Evolutionary conservation across 1,284 basidiomycete species (phyloP), one percentile per base, ranked within the genome.

Genomic region (Sporisorium scitamineum): DNA sequence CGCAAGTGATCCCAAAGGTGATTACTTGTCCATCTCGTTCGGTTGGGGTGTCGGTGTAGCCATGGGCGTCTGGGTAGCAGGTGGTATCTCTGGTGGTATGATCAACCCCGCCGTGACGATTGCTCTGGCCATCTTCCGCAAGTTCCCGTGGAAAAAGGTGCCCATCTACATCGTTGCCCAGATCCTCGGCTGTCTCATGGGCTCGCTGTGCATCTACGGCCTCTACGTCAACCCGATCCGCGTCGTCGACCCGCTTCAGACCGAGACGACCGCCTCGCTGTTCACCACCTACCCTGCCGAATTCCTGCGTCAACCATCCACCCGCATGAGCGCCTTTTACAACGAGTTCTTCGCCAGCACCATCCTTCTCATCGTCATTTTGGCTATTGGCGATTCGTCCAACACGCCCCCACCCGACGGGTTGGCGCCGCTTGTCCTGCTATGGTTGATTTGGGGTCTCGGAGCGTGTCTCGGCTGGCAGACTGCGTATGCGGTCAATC

Each of bases 141-240:
- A 88, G 60, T 94, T 94, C 85, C 92, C 93, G 2, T 92, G 91
- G 90, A 89, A 88, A 72, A 94, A 93, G 84, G 92, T 93, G 0
- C 92, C 92, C 0, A 87, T 83, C 80, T 94, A 91, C 84, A 89
- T 93, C 55, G 80, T 90, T 50, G 89, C 91, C 0, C 93, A 94
- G 85, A 72, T 92, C 18, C 84, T 93, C 29, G 93, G 93, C 34
- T 92, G 87, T 7, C 81, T 93, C 24, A 87, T 89, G 58, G 93
- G 92, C 26, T 90, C 90, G 27, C 89, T 89, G 0, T 83, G 92
- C 44, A 87, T 92, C 32, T 94, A 94, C 80, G 91, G 88, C 7
- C 91, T 92, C 83, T 94, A 93, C 82, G 90, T 90, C 82, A 90
- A 92, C 82, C 91, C 92, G 22, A 92, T 94, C 80, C 89, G 71